These are phyloP conservation scores for Macrolepiota dolichaula DNA, from an alignment of 768 basidiomycete species.

Conservation along the genomic window DNA sequence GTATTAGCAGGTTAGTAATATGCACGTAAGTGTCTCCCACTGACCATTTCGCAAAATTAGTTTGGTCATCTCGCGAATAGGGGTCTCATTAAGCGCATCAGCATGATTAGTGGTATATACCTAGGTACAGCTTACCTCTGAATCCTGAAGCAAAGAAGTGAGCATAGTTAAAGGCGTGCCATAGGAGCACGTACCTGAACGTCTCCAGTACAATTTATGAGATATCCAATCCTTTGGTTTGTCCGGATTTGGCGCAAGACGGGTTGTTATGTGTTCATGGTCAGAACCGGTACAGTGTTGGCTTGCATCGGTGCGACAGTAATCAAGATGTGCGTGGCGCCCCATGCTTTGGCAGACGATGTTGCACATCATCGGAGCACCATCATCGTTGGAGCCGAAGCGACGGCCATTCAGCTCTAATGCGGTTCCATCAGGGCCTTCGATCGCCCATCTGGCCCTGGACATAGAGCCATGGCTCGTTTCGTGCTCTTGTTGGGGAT, in stretches of 20 bases:
- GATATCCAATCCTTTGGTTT: slow-evolving; percentile 51
- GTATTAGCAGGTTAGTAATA: not conserved
- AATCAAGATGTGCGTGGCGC: slow-evolving; percentile 54
- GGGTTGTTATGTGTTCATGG: slow-evolving; percentile 40
- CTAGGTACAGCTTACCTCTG: slow-evolving; percentile 33
- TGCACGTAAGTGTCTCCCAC: slow-evolving; percentile 9
- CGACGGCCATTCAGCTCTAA: slow-evolving; percentile 54
- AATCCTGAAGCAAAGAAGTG: slow-evolving; percentile 16
- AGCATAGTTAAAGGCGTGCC: not conserved
- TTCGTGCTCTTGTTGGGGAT: slow-evolving; percentile 58
- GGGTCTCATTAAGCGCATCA: slow-evolving; percentile 40
- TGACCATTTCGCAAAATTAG: slow-evolving; percentile 52
- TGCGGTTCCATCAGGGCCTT: slow-evolving; percentile 44
- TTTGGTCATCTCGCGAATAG: slow-evolving; percentile 55
- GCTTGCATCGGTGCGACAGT: slow-evolving; percentile 40
- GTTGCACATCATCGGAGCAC: slow-evolving; percentile 64
- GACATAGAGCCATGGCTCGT: slow-evolving; percentile 67
- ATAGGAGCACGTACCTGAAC: slow-evolving; percentile 40
- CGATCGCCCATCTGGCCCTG: slow-evolving; percentile 51
- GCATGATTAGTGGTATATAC: not conserved
- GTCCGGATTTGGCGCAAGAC: slow-evolving; percentile 43
- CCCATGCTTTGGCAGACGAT: slow-evolving; percentile 53
- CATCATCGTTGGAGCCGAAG: slow-evolving; percentile 51
- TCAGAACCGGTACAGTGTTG: slow-evolving; percentile 39
- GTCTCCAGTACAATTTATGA: slow-evolving; percentile 53